Percentiles rank a stretch among this genome's conserved stretches.
Evolutionary conservation across 2,329 filamentous ascomycete species (phyloP).

Genomic region (Alternaria angustiovoidea): DNA sequence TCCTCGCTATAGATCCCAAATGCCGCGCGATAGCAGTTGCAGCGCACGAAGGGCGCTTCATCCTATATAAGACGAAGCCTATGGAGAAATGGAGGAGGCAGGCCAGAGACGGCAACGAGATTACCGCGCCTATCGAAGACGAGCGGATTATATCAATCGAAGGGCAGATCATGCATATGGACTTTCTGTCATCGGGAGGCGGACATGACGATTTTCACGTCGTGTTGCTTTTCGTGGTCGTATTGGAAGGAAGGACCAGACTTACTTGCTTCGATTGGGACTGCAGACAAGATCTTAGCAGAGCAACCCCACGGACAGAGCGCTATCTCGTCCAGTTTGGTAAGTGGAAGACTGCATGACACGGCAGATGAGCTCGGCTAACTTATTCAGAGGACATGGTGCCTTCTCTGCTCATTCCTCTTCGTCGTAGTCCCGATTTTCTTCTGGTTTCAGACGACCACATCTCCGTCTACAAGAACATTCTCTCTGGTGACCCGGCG

Average conservation of each 20-base stretch:
- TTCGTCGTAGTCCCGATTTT: conserved; percentile 52
- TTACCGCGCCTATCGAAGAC: conserved; percentile 67
- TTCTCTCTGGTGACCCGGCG: conserved; percentile 52
- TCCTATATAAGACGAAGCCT: conserved; percentile 73
- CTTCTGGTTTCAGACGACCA: conserved; percentile 50
- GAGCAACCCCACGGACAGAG: conserved; percentile 35
- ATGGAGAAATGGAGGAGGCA: conserved; percentile 61
- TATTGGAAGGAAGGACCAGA: conserved; percentile 54
- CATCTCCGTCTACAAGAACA: conserved; percentile 49
- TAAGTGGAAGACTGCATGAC: conserved; percentile 20
- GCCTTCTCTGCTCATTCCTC: conserved; percentile 52
- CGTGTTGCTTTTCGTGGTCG: conserved; percentile 74
- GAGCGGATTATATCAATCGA: conserved; percentile 59
- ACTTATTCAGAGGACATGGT: conserved; percentile 43
- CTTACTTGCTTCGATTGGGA: conserved; percentile 63
- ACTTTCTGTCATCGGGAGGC: conserved; percentile 81
- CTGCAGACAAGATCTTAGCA: conserved; percentile 52
- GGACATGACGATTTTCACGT: conserved; percentile 71
- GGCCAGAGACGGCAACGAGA: conserved; percentile 44
- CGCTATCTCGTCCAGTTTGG: conserved; percentile 37
- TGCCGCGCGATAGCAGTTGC: conserved; percentile 71
- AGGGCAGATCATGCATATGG: conserved; percentile 83
- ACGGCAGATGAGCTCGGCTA: conserved; percentile 7
- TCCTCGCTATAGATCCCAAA: conserved; percentile 81
- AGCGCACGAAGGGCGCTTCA: conserved; percentile 73